Conservation (phyloP, 2,329 filamentous ascomycete species). For the Talaromyces sp. region DNA sequence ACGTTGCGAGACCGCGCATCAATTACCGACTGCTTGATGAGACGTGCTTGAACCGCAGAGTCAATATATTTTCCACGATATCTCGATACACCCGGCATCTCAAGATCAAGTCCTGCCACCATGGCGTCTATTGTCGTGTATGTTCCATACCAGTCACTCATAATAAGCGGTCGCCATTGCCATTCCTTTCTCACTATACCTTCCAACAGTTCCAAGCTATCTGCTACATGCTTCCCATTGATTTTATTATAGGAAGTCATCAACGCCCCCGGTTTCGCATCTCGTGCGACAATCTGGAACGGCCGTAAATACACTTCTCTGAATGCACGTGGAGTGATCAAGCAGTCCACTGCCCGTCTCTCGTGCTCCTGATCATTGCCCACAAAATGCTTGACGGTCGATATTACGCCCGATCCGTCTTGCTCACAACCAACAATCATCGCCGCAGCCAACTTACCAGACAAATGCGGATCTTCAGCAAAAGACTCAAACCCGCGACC, state of each 20-base stretch:
- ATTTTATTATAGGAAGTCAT: slow-evolving; percentile 61
- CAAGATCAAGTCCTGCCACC: slow-evolving; percentile 45
- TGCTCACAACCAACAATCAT: slow-evolving; percentile 62
- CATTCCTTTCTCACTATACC: slow-evolving; percentile 46
- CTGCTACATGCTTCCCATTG: slow-evolving; percentile 55
- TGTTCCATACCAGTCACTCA: slow-evolving; percentile 48
- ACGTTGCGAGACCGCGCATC: slow-evolving; percentile 57
- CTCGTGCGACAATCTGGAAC: slow-evolving; percentile 59
- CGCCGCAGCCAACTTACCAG: slow-evolving; percentile 67
- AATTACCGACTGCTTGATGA: slow-evolving; percentile 53
- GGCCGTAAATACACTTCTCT: slow-evolving; percentile 63
- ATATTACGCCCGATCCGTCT: slow-evolving; percentile 57
- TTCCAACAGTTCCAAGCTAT: slow-evolving; percentile 66
- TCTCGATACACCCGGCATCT: slow-evolving; percentile 47
- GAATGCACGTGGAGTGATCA: slow-evolving; percentile 51
- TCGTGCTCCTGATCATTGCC: slow-evolving; percentile 48
- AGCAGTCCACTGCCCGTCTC: slow-evolving; percentile 39
- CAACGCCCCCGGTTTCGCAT: slow-evolving; percentile 53
- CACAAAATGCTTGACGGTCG: slow-evolving; percentile 65
- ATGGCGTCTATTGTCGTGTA: slow-evolving; percentile 45
- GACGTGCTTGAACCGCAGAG: slow-evolving; percentile 52
- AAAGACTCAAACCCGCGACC: slow-evolving; percentile 84
- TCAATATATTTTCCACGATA: slow-evolving; percentile 40
- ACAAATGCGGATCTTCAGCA: slow-evolving; percentile 75
- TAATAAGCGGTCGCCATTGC: slow-evolving; percentile 45